Conservation (phyloP, 2,329 filamentous ascomycete genomes). For the Aureobasidium uvarum region DNA sequence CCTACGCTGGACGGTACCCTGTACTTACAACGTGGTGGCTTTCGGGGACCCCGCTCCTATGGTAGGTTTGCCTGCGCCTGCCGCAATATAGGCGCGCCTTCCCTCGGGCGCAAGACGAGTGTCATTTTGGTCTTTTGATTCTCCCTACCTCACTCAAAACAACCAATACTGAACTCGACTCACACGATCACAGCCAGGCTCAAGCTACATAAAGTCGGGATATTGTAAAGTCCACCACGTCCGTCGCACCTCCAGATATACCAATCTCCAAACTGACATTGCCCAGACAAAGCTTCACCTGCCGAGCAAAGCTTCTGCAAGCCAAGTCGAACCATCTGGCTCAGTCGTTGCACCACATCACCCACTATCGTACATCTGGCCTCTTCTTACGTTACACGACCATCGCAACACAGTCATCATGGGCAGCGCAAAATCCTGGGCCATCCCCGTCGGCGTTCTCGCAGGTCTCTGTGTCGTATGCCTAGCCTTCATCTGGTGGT, state of each 20-base stretch:
- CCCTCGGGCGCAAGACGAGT: background rate
- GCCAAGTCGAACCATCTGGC: background rate
- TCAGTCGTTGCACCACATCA: background rate
- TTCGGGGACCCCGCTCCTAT: background rate
- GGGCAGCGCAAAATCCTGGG: conserved; percentile 30
- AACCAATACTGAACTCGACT: background rate
- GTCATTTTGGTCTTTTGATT: background rate
- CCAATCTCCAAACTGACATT: background rate
- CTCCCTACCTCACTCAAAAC: background rate
- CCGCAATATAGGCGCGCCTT: conserved; percentile 5
- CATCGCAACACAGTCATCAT: conserved; percentile 21
- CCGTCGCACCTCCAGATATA: background rate
- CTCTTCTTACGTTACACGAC: background rate
- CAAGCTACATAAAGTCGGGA: background rate
- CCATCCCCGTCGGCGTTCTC: conserved; percentile 35
- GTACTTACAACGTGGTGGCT: conserved; percentile 15
- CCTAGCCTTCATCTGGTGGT: conserved; percentile 35
- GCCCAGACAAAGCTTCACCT: background rate
- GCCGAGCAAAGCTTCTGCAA: conserved; percentile 14
- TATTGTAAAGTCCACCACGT: background rate
- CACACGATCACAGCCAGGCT: background rate
- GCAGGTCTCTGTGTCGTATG: conserved; percentile 31
- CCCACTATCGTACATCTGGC: background rate
- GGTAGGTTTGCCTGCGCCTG: conserved; percentile 1
- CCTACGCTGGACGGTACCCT: background rate